These are phyloP conservation scores for Tuber aestivum DNA, from an alignment of 495 filamentous ascomycete species.

Conservation along the genomic window DNA sequence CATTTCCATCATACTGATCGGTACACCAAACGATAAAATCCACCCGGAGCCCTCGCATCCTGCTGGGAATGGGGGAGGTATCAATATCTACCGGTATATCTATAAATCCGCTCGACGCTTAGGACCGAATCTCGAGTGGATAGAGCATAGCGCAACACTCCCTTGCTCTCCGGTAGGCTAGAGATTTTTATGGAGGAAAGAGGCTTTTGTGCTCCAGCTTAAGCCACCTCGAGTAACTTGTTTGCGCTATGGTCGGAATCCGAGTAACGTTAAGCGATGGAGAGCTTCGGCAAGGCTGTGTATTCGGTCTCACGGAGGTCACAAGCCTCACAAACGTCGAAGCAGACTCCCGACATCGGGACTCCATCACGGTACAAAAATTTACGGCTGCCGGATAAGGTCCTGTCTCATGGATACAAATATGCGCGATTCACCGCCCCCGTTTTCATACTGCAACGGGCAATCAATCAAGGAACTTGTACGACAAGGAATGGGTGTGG, in stretches of 20 bases:
- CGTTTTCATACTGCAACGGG: background rate
- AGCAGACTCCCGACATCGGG: background rate
- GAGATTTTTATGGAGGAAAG: slow-evolving; percentile 21
- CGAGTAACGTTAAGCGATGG: slow-evolving; percentile 15
- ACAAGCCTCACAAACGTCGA: background rate
- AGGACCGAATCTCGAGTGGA: background rate
- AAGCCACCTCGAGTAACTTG: slow-evolving; percentile 20
- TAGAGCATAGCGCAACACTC: background rate
- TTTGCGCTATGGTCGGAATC: slow-evolving; percentile 13
- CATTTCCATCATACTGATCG: background rate
- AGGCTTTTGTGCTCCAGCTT: background rate
- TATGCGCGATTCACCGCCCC: background rate
- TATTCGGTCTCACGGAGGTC: background rate
- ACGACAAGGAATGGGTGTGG: background rate
- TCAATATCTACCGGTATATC: background rate
- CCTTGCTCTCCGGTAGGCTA: background rate
- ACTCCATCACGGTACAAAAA: background rate
- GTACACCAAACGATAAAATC: background rate
- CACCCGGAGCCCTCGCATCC: background rate
- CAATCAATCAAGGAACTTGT: background rate
- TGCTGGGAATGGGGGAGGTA: background rate
- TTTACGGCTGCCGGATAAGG: background rate
- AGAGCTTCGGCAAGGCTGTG: background rate
- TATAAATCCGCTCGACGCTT: background rate
- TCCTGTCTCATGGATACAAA: background rate